Percentiles rank a stretch among this genome's conserved stretches.
Conservation (phyloP, 768 basidiomycete species). For the Mrakia blollopis region DNA sequence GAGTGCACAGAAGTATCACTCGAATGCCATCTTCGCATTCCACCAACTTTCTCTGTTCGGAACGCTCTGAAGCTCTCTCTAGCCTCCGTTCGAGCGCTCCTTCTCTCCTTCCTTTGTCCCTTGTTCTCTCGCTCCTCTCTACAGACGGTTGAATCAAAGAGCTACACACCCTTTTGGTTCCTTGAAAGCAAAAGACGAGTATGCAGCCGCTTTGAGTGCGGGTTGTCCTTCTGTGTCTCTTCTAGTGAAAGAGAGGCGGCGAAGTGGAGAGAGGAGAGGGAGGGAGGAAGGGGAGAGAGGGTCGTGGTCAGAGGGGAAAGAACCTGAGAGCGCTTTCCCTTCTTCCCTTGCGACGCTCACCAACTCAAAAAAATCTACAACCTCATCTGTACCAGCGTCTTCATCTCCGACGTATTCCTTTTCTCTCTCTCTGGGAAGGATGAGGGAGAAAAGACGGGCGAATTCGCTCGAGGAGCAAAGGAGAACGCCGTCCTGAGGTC, state of each 20-base stretch:
- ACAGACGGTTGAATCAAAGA: neutral
- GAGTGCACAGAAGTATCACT: too few species aligned
- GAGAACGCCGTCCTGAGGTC: too few species aligned
- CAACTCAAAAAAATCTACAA: too few species aligned
- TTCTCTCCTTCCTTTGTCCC: neutral
- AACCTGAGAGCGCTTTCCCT: neutral
- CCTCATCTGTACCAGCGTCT: too few species aligned
- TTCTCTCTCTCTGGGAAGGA: too few species aligned
- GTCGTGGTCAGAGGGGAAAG: constrained; percentile 1
- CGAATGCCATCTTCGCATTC: neutral
- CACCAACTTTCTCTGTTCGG: neutral
- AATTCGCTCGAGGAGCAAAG: too few species aligned
- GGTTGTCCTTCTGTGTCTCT: constrained; percentile 4
- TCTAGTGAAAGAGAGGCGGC: constrained; percentile 21
- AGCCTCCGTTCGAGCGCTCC: neutral
- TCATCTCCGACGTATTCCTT: too few species aligned
- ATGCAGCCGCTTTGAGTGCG: constrained; percentile 13
- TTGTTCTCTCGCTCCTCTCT: neutral
- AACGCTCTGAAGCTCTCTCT: neutral
- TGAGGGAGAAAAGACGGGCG: too few species aligned
- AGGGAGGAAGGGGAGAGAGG: neutral
- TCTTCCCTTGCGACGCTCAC: neutral
- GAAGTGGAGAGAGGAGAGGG: neutral
- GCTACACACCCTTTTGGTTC: constrained; percentile 20
- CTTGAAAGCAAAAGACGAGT: constrained; percentile 16